Base-by-base conservation (phyloP, 768 basidiomycete genomes). In the Tricholoma terreum region DNA sequence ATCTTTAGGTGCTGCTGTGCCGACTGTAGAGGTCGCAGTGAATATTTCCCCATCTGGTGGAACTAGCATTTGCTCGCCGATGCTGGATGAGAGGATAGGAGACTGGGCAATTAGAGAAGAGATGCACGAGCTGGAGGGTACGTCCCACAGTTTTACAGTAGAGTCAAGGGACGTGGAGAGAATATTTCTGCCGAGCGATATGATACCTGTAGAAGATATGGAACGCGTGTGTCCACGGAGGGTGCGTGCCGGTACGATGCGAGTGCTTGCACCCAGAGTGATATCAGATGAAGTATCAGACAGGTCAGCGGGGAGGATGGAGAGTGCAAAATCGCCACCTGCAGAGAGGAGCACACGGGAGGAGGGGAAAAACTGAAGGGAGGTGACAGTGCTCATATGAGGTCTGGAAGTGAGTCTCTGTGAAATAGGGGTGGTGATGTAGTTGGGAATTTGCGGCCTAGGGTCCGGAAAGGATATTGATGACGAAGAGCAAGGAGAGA, bases 91-190 rank as follows among this genome's bases (percentile, higher is more conserved):
- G 27, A 74, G 70, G 19, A 85, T 74, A 6, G 79, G 78, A 0
- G 74, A 69, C 17, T 71, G 69, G 0, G 79, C 69, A 4, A 72
- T 70, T 50, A 88, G 58, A 11, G 80, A 72, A 9, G 76, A 66
- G 8, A 85, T 76, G 57, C 79, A 75, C 19, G 75, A 68, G 2
- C 80, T 81, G 7, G 76, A 73, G 2, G 83, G 78, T 7, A 91
- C 82, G 59, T 90, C 86, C 90, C 91, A 92, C 3, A 90, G 72
- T 49, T 84, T 78, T 21, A 91, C 65, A 0, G 85, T 86, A 2
- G 84, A 82, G 66, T 93, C 90, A 55, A 85, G 83, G 0, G 85
- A 82, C 5, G 80, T 73, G 9, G 87, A 88, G 6, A 93, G 63
- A 50, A 93, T 69, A 62, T 85, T 84, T 21, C 83, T 79, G 0